Evolutionary conservation across 2,329 filamentous ascomycete species (phyloP).

Genomic region (Trichothecium roseum): DNA sequence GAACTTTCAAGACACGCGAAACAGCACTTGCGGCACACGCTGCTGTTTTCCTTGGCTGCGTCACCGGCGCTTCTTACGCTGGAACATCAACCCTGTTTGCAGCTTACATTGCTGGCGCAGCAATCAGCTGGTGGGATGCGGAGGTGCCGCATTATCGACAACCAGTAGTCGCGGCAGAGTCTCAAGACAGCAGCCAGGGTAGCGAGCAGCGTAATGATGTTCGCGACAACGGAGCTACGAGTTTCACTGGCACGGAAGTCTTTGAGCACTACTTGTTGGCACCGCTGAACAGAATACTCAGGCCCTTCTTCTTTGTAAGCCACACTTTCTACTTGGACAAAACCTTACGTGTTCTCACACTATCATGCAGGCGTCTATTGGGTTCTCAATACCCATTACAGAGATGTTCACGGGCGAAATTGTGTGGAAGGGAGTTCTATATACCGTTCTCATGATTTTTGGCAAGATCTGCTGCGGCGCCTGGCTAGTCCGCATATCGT

Average conservation of each 20-base stretch:
- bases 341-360: not conserved
- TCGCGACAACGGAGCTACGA: not conserved
- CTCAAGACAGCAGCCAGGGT: not conserved
- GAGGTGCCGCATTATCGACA: constrained; percentile 15
- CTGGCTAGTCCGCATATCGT: constrained; percentile 36
- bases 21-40: constrained; percentile 37
- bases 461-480: constrained; percentile 50
- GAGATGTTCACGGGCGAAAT: constrained; percentile 53
- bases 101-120: constrained; percentile 51
- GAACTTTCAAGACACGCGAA: constrained; percentile 16
- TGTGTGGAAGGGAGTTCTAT: constrained; percentile 65
- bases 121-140: constrained; percentile 49
- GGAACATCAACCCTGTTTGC: constrained; percentile 54
- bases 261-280: constrained; percentile 30
- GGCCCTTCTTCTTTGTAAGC: constrained; percentile 63
- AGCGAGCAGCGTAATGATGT: not conserved
- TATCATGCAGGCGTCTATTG: constrained; percentile 43
- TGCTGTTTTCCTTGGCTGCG: constrained; percentile 33
- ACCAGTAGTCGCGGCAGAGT: not conserved
- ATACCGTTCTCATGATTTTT: constrained; percentile 59
- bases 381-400: constrained; percentile 68
- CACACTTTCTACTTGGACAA: accelerated
- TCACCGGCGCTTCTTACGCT: constrained; percentile 44
- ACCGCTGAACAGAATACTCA: constrained; percentile 40
- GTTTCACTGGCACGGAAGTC: constrained; percentile 7